Conservation (phyloP, 352 stramenopile genomes). For the Phytophthora sp. region DNA sequence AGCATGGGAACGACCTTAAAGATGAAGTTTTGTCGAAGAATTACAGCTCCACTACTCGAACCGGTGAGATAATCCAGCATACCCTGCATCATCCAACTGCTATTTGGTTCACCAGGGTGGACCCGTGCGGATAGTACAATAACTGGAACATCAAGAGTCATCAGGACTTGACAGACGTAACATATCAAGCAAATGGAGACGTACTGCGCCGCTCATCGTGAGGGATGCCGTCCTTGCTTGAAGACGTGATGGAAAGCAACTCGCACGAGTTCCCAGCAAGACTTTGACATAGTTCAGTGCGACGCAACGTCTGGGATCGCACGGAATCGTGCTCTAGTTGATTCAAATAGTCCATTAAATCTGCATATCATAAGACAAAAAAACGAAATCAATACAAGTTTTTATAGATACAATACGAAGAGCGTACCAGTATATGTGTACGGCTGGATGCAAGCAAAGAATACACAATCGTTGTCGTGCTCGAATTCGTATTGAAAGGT, state of each 20-base stretch:
- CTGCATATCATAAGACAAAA: conserved; percentile 24
- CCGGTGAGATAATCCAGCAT: conserved; percentile 91
- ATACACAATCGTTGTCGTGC: conserved; percentile 73
- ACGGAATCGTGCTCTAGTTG: conserved; percentile 57
- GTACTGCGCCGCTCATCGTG: conserved; percentile 60
- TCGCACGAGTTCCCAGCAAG: conserved; percentile 87
- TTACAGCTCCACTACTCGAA: conserved; percentile 53
- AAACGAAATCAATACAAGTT: too few relatives aligned
- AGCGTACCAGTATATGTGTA: conserved; percentile 87
- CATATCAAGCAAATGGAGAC: conserved; percentile 2
- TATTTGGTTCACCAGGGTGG: conserved; percentile 90
- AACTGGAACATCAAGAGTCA: conserved; percentile 36
- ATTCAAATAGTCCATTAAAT: conserved; percentile 79
- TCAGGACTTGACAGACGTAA: not conserved
- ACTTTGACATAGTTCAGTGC: conserved; percentile 84
- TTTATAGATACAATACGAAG: too few relatives aligned
- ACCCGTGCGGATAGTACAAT: conserved; percentile 90
- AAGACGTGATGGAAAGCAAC: conserved; percentile 89
- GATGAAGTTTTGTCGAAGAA: conserved; percentile 82
- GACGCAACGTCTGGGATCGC: conserved; percentile 50
- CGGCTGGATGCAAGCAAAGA: conserved; percentile 84
- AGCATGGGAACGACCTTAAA: conserved; percentile 94
- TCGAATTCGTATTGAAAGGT: conserved; percentile 80
- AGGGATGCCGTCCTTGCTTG: conserved; percentile 43
- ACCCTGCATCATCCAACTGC: conserved; percentile 94